Conservation (phyloP, 2,329 filamentous ascomycete genomes). For the Pseudohalonectria lignicola region DNA sequence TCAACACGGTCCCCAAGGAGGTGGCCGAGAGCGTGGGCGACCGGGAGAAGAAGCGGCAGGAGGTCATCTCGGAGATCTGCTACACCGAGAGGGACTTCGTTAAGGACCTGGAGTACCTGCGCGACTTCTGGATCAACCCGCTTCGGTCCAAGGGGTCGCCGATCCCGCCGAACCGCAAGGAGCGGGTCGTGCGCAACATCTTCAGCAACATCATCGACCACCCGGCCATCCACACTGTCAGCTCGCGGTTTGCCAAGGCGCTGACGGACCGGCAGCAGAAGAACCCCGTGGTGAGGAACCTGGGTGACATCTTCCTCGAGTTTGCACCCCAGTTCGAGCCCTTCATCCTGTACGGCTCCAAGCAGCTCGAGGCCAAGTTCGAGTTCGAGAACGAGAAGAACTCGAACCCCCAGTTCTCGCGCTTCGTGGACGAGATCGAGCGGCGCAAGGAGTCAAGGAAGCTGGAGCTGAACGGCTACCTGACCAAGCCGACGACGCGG, state of each 20-base stretch:
- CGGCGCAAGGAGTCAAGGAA: constrained; percentile 93
- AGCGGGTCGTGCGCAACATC: constrained; percentile 86
- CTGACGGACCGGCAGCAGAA: constrained; percentile 87
- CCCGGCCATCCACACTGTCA: constrained; percentile 75
- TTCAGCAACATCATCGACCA: constrained; percentile 90
- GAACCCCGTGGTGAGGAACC: constrained; percentile 73
- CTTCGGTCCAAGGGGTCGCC: constrained; percentile 73
- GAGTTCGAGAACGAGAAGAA: constrained; percentile 96
- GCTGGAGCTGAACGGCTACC: constrained; percentile 90
- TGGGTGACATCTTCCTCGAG: constrained; percentile 91
- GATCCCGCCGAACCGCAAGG: constrained; percentile 76
- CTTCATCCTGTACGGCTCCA: constrained; percentile 93
- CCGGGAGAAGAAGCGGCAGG: constrained; percentile 91
- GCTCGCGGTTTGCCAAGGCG: constrained; percentile 77
- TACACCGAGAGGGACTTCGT: constrained; percentile 98
- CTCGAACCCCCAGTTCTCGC: constrained; percentile 71
- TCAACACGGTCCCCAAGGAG: constrained; percentile 95
- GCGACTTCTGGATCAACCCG: constrained; percentile 97
- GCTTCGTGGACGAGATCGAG: constrained; percentile 94
- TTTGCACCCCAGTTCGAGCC: constrained; percentile 88
- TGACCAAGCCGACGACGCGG: constrained; percentile 94
- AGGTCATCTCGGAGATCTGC: constrained; percentile 96
- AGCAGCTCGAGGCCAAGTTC: constrained; percentile 92
- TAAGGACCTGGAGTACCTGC: constrained; percentile 93
- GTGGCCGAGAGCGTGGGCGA: constrained; percentile 83